phyloP scores from a whole-genome alignment of 2,329 filamentous ascomycete genomes.

The Anthostomella pinea region DNA sequence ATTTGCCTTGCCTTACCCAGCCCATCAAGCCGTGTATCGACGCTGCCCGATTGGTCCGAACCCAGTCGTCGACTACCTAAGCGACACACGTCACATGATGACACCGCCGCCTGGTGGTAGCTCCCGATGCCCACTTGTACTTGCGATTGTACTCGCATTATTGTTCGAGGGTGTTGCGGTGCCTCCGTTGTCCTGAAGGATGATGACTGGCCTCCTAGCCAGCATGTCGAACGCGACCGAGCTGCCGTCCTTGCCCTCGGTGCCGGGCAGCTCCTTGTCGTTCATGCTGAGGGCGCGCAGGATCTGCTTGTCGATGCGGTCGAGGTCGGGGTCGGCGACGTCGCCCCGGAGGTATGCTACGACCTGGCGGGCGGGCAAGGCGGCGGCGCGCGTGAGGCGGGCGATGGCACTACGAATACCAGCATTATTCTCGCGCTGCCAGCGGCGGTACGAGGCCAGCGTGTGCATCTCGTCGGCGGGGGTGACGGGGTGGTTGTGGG shows the following conservation, averaged over 20 bases:
- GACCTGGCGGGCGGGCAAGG: conserved; percentile 25
- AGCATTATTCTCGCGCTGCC: conserved; percentile 30
- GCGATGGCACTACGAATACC: conserved; percentile 25
- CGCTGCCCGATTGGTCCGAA: too few relatives aligned
- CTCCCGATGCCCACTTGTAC: neutral
- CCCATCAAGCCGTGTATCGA: too few relatives aligned
- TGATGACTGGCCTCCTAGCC: conserved; percentile 24
- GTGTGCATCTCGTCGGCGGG: conserved; percentile 28
- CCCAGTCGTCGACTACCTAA: too few relatives aligned
- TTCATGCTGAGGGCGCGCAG: conserved; percentile 28
- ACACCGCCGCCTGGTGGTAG: too few relatives aligned
- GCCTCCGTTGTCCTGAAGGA: conserved; percentile 18
- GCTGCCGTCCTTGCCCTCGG: conserved; percentile 12
- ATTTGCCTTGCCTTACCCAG: too few relatives aligned
- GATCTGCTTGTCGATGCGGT: conserved; percentile 28
- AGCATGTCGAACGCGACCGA: conserved; percentile 25
- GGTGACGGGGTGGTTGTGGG: conserved; percentile 29
- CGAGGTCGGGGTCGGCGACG: conserved; percentile 23
- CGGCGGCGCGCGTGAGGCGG: conserved; percentile 24
- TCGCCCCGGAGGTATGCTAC: conserved; percentile 27
- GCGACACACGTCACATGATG: too few relatives aligned
- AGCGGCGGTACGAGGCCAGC: conserved; percentile 29
- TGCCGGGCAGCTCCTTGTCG: conserved; percentile 21
- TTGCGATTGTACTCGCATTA: neutral
- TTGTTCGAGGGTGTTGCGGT: conserved; percentile 1